phyloP scores from a whole-genome alignment of 495 filamentous ascomycete genomes.

The Amorphotheca resinae region DNA sequence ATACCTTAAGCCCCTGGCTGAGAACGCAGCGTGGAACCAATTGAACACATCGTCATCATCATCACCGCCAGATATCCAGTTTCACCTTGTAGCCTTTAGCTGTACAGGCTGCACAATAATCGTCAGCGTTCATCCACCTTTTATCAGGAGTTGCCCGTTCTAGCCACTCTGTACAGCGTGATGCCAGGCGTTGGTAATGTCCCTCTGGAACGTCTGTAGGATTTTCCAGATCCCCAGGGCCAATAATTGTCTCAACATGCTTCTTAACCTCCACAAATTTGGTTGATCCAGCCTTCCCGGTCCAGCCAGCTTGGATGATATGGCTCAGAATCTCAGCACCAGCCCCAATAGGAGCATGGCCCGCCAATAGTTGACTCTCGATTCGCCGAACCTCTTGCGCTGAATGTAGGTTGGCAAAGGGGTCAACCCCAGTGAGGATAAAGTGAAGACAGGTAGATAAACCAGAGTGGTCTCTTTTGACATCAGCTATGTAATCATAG shows the following conservation, averaged over 20 bases:
- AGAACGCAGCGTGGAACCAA: too few relatives aligned
- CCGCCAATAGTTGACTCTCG: conserved; percentile 5
- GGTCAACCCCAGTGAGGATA: conserved; percentile 9
- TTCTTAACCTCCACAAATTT: conserved; percentile 6
- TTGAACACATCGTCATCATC: too few relatives aligned
- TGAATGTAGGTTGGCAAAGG: conserved; percentile 6
- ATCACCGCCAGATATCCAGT: too few relatives aligned
- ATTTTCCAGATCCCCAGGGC: conserved; percentile 3
- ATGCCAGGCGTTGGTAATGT: conserved; percentile 5
- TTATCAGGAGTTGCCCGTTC: conserved; percentile 6
- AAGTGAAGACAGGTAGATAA: conserved; percentile 11
- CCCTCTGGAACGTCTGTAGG: conserved; percentile 2
- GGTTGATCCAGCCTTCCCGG: conserved; percentile 6
- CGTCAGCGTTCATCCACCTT: conserved; percentile 6
- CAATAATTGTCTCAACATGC: conserved; percentile 5
- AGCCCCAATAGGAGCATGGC: conserved; percentile 2
- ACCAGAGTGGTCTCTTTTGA: conserved; percentile 11
- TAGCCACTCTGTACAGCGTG: conserved; percentile 4
- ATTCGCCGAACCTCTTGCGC: conserved; percentile 6
- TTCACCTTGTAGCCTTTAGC: too few relatives aligned
- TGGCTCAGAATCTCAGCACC: conserved; percentile 6
- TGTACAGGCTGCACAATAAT: too few relatives aligned
- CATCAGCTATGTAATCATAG: conserved; percentile 7
- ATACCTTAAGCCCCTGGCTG: too few relatives aligned
- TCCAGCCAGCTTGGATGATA: conserved; percentile 9